Conservation (phyloP, 805 yeast genomes). For the Candida easanensis region DNA sequence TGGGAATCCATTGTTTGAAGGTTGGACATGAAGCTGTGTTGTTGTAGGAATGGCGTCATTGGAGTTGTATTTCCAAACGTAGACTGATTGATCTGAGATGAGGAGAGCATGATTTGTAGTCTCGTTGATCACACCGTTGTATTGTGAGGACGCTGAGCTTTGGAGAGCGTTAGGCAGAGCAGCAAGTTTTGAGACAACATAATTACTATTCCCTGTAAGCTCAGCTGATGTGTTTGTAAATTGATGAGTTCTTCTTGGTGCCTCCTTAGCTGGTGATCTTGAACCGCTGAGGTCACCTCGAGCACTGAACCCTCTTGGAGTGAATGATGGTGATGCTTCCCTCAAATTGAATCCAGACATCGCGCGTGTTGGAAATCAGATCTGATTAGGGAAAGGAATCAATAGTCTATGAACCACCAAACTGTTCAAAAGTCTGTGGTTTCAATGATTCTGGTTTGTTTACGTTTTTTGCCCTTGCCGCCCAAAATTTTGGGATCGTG, state of each 20-base stretch:
- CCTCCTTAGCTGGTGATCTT: conserved; percentile 7
- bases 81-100: conserved; percentile 40
- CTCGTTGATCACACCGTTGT: conserved; percentile 31
- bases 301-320: conserved; percentile 15
- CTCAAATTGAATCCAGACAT: conserved; percentile 6
- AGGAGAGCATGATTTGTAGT: conserved; percentile 28
- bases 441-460: conserved; percentile 8
- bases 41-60: conserved; percentile 58
- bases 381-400: neutral
- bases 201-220: conserved; percentile 55
- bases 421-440: neutral
- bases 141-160: conserved; percentile 1
- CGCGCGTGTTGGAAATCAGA: neutral
- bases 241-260: conserved; percentile 16
- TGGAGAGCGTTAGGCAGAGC: conserved; percentile 43
- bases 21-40: conserved; percentile 42
- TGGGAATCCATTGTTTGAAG: conserved; percentile 28
- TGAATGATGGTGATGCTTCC: conserved; percentile 8
- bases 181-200: conserved; percentile 54
- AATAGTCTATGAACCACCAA: neutral
- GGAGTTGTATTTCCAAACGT: conserved; percentile 68
- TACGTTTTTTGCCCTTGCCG: conserved; percentile 9
- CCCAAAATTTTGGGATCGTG: conserved; percentile 12
- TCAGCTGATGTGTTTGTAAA: conserved; percentile 36
- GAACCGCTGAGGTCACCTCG: conserved; percentile 3